These are phyloP conservation scores for Tilletia setariae DNA, from an alignment of 1,284 basidiomycete species.

Conservation along the genomic window DNA sequence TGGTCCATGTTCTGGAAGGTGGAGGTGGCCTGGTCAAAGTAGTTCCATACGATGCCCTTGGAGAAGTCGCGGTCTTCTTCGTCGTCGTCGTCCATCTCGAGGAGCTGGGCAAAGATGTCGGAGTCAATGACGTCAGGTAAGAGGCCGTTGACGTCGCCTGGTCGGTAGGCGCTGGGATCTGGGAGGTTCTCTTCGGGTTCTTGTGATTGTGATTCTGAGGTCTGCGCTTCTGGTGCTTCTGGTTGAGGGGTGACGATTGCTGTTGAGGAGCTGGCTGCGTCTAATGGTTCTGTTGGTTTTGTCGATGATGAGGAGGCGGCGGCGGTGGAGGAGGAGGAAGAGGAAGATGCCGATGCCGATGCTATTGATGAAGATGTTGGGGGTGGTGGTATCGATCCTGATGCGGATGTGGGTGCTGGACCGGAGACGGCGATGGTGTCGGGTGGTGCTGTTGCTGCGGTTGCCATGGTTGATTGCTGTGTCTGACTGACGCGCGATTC, in stretches of 20 bases:
- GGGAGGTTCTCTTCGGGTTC: background rate
- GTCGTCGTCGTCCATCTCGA: conserved; percentile 82
- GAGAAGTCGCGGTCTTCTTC: conserved; percentile 55
- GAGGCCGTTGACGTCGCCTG: conserved; percentile 18
- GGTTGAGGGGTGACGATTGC: background rate
- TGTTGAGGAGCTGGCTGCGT: background rate
- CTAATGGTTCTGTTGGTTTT: background rate
- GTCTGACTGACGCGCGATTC: no score
- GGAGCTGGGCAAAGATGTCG: conserved; percentile 76
- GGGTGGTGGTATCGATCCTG: background rate
- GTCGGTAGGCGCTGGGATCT: background rate
- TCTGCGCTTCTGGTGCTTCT: background rate
- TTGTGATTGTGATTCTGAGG: no score
- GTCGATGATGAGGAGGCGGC: background rate
- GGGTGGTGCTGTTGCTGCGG: background rate
- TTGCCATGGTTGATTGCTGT: background rate
- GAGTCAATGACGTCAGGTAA: conserved; percentile 64
- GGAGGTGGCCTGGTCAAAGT: conserved; percentile 63
- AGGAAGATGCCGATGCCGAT: background rate
- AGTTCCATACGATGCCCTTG: conserved; percentile 61
- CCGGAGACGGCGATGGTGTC: background rate
- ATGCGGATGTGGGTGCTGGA: background rate
- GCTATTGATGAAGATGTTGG: background rate
- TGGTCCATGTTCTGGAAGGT: conserved; percentile 77
- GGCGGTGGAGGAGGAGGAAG: background rate